Evolutionary conservation across 768 basidiomycete genomes (phyloP).

Genomic region (Termitomyces titanicus): DNA sequence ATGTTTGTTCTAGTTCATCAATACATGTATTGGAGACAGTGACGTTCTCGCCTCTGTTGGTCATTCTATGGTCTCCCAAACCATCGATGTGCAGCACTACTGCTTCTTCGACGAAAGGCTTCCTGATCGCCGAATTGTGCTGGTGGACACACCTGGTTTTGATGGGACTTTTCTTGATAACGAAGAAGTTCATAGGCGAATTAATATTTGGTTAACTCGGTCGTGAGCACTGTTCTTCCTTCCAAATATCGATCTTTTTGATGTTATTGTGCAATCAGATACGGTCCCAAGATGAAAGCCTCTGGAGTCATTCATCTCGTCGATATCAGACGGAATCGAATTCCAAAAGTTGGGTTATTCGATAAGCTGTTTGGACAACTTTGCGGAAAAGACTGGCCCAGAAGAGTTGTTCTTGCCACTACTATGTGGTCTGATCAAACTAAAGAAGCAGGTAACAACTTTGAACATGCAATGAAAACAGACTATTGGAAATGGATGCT

Average conservation of each 20-base stretch:
- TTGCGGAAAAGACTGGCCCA: not conserved
- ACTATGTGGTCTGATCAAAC: conserved; percentile 2
- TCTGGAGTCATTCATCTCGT: conserved; percentile 11
- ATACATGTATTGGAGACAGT: not conserved
- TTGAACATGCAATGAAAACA: not conserved
- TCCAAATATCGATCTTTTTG: not conserved
- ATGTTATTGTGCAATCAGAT: not conserved
- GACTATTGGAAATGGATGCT: conserved; percentile 8
- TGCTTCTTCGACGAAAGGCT: not conserved
- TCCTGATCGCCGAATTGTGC: conserved; percentile 5
- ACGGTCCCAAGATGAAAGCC: conserved; percentile 4
- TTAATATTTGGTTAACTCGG: conserved; percentile 7
- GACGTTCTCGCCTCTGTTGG: not conserved
- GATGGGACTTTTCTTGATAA: conserved; percentile 12
- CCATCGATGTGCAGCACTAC: not conserved
- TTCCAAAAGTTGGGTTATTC: too few relatives aligned
- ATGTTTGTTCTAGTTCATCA: not conserved
- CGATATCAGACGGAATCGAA: conserved; percentile 4
- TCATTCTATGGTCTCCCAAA: not conserved
- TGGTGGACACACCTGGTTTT: conserved; percentile 18
- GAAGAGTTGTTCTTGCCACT: conserved; percentile 5
- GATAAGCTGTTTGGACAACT: conserved; percentile 10
- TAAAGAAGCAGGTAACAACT: not conserved
- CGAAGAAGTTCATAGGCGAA: conserved; percentile 8
- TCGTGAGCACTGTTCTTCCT: conserved; percentile 5